phyloP scores from a whole-genome alignment of 345 rosid genomes.

The Excoecaria agallocha region DNA sequence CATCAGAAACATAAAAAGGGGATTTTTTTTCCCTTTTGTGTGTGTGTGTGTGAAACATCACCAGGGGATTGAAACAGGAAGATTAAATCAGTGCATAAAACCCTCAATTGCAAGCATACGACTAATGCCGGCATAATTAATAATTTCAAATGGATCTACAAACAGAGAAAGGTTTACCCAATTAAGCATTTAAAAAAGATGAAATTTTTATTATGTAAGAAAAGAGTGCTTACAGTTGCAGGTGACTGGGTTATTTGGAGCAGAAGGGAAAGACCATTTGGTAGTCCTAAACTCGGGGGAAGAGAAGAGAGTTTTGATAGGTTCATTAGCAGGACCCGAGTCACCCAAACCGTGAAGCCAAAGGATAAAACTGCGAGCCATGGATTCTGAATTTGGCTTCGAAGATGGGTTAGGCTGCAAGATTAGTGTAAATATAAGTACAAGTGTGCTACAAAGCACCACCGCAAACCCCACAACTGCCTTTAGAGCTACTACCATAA shows the following conservation, averaged over 20 bases:
- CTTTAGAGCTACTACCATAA: not conserved
- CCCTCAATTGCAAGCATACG: too few relatives aligned
- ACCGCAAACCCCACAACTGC: not conserved
- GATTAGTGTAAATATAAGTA: slow-evolving; percentile 37
- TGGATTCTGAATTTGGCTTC: slow-evolving; percentile 24
- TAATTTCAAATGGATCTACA: not conserved
- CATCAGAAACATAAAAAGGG: not conserved
- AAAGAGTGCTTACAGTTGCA: slow-evolving; percentile 52
- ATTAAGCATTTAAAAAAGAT: not conserved
- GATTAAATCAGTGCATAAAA: not conserved
- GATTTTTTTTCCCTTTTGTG: not conserved
- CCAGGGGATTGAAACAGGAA: not conserved
- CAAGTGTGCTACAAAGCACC: slow-evolving; percentile 29
- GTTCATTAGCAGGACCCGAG: slow-evolving; percentile 88
- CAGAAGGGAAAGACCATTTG: slow-evolving; percentile 85
- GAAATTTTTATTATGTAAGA: not conserved
- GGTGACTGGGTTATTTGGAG: slow-evolving; percentile 64
- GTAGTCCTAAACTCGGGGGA: slow-evolving; percentile 54
- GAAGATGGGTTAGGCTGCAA: slow-evolving; percentile 32
- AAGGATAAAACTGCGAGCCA: slow-evolving; percentile 61
- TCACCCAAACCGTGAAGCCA: slow-evolving; percentile 93
- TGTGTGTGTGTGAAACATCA: not conserved
- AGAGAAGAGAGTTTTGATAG: slow-evolving; percentile 63
- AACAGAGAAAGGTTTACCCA: not conserved
- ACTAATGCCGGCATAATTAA: too few relatives aligned